Evolutionary conservation across 2,329 filamentous ascomycete species (phyloP).

Genomic region (Atkinsonella texensis): DNA sequence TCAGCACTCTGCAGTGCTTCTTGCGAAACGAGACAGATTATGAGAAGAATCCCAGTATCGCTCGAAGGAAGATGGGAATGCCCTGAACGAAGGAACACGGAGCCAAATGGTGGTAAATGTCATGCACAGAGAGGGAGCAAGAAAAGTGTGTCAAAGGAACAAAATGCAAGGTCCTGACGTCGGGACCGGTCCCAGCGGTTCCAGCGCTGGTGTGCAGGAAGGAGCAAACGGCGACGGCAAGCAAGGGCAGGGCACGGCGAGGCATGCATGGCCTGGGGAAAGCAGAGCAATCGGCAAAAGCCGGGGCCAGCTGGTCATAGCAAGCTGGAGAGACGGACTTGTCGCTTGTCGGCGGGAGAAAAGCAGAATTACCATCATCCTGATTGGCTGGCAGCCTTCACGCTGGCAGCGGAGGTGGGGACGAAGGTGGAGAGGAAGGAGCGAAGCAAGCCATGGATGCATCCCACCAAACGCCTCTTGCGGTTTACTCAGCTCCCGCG

Average conservation of each 20-base stretch:
- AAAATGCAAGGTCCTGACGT: not conserved
- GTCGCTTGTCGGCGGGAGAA: not conserved
- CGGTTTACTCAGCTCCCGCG: no score
- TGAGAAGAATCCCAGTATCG: not conserved
- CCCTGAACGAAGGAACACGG: not conserved
- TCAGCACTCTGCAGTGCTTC: not conserved
- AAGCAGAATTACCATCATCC: not conserved
- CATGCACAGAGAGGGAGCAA: not conserved
- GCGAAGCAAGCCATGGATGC: no score
- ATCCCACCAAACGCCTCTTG: no score
- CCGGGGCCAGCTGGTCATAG: constrained; percentile 8
- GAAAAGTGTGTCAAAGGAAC: not conserved
- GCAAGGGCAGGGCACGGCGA: not conserved
- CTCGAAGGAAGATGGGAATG: not conserved
- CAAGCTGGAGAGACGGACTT: no score
- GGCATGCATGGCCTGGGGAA: no score
- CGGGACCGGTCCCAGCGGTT: not conserved
- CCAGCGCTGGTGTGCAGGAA: not conserved
- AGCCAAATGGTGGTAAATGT: not conserved
- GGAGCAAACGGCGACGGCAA: not conserved
- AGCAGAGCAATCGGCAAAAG: constrained; percentile 12
- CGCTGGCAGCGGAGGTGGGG: not conserved
- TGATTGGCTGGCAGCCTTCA: no score
- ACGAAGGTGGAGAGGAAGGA: not conserved
- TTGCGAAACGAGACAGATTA: not conserved